These are phyloP conservation scores for Thelephora ganbajun DNA, from an alignment of 768 basidiomycete species.

Conservation along the genomic window DNA sequence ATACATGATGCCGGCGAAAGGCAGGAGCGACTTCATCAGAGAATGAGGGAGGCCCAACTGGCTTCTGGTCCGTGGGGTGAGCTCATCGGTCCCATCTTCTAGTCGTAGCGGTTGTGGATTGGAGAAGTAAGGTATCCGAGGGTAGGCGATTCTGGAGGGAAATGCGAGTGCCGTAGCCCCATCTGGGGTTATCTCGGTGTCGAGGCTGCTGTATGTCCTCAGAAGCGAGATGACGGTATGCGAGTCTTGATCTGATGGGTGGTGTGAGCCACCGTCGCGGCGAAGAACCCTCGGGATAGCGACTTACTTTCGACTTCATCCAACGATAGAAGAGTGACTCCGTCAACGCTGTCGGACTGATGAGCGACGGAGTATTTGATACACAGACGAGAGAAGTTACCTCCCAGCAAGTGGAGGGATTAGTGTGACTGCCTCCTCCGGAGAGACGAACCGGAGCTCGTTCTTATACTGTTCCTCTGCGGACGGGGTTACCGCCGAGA, in stretches of 20 bases:
- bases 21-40: constrained; percentile 20
- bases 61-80: constrained; percentile 15
- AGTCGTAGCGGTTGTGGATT: constrained; percentile 26
- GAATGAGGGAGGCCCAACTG: constrained; percentile 52
- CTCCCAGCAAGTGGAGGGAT: constrained; percentile 18
- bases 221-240: constrained; percentile 66
- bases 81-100: constrained; percentile 10
- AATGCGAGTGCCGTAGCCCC: constrained; percentile 31
- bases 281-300: background rate
- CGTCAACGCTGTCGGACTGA: constrained; percentile 35
- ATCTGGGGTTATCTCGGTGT: constrained; percentile 23
- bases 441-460: constrained; percentile 35
- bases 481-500: constrained; percentile 25
- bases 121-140: constrained; percentile 47
- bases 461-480: constrained; percentile 29
- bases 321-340: constrained; percentile 40
- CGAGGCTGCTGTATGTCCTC: constrained; percentile 59
- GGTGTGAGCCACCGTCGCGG: background rate
- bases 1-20: constrained; percentile 32
- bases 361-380: background rate
- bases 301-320: constrained; percentile 17
- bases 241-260: constrained; percentile 26
- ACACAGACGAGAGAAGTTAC: constrained; percentile 7
- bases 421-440: constrained; percentile 10
- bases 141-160: constrained; percentile 12